These are phyloP conservation scores for Pestalotiopsis sp. DNA, from an alignment of 2,329 filamentous ascomycete genomes.

Conservation along the genomic window DNA sequence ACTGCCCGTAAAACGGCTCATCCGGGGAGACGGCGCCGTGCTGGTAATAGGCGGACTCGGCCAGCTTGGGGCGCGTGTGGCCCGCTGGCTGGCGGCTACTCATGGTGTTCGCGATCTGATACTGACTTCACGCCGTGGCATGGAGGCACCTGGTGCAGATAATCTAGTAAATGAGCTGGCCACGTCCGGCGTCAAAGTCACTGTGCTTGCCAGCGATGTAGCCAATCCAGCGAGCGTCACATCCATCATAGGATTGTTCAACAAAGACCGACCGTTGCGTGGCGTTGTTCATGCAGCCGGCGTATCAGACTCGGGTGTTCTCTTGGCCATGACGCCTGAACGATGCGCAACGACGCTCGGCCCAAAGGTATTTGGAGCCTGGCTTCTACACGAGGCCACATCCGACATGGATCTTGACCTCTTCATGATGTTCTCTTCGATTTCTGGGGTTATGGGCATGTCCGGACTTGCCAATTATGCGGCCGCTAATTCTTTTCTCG, in stretches of 20 bases:
- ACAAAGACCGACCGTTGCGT: conserved; percentile 28
- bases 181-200: conserved; percentile 23
- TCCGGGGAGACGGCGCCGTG: conserved; percentile 28
- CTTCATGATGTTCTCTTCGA: conserved; percentile 30
- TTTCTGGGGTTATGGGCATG: conserved; percentile 30
- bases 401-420: conserved; percentile 26
- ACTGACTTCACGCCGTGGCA: conserved; percentile 30
- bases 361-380: conserved; percentile 29
- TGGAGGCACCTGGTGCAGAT: conserved; percentile 25
- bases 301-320: conserved; percentile 26
- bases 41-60: conserved; percentile 31
- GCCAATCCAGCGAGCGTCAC: conserved; percentile 22
- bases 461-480: conserved; percentile 28
- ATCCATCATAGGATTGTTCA: conserved; percentile 25
- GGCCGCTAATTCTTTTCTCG: conserved; percentile 28
- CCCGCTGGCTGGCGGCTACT: conserved; percentile 24
- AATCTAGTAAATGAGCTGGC: conserved; percentile 26
- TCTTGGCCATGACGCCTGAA: conserved; percentile 29
- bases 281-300: conserved; percentile 34
- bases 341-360: conserved; percentile 23
- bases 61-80: conserved; percentile 27
- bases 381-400: conserved; percentile 28
- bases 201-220: conserved; percentile 26
- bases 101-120: conserved; percentile 31
- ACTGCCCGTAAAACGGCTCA: conserved; percentile 14